Evolutionary conservation across 2,329 filamentous ascomycete genomes (phyloP).

Genomic region (Ophiocordyceps sinensis): DNA sequence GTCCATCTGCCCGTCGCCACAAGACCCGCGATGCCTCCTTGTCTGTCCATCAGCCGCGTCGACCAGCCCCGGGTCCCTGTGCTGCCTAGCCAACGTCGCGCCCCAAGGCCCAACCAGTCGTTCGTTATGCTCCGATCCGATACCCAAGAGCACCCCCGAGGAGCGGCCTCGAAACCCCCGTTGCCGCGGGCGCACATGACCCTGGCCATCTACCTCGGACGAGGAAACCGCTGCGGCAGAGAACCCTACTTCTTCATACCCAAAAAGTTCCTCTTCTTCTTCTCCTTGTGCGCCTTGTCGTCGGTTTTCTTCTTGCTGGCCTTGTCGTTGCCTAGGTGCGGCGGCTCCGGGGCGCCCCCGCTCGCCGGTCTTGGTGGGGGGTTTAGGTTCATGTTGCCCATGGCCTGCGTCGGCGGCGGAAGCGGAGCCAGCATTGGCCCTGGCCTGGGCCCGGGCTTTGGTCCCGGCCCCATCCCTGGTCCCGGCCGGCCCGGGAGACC

Average conservation of each 20-base stretch:
- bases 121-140: too few species aligned
- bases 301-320: conserved; percentile 38
- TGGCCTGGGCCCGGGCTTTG: not conserved
- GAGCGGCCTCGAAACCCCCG: too few species aligned
- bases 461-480: not conserved
- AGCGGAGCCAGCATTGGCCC: conserved; percentile 14
- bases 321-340: conserved; percentile 19
- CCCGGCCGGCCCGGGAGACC: not conserved
- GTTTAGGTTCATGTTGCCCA: conserved; percentile 39
- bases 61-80: too few species aligned
- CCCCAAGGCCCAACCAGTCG: too few species aligned
- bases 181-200: too few species aligned
- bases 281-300: conserved; percentile 38
- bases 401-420: conserved; percentile 39
- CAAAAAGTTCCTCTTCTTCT: conserved; percentile 46
- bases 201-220: not conserved
- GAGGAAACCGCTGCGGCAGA: conserved; percentile 8
- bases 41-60: too few species aligned
- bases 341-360: conserved; percentile 8
- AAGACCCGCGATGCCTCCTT: too few species aligned
- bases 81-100: too few species aligned
- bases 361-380: conserved; percentile 7
- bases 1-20: too few species aligned
- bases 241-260: conserved; percentile 42
- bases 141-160: too few species aligned